These are phyloP conservation scores for Trametes coccinea DNA, from an alignment of 768 basidiomycete species.

Conservation along the genomic window DNA sequence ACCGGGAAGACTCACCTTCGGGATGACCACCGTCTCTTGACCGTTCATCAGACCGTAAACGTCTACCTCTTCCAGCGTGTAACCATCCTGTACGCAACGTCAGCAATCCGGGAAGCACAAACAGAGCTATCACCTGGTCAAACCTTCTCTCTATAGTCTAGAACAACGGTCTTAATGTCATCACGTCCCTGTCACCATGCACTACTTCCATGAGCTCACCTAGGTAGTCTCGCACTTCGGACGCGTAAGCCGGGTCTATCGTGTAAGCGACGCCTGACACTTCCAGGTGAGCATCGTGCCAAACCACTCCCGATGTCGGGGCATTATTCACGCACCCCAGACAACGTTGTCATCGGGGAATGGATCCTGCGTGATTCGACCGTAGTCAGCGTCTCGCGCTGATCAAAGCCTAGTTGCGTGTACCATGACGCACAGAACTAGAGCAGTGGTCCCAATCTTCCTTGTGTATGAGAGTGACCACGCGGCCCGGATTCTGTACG, in stretches of 20 bases:
- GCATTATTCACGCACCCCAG: slow-evolving; percentile 60
- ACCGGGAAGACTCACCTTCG: slow-evolving; percentile 43
- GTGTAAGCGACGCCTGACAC: slow-evolving; percentile 76
- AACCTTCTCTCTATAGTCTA: slow-evolving; percentile 85
- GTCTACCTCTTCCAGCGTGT: slow-evolving; percentile 78
- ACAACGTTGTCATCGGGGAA: slow-evolving; percentile 76
- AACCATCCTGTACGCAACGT: slow-evolving; percentile 67
- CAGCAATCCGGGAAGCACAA: neutral
- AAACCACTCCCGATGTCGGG: neutral
- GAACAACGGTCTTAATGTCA: neutral
- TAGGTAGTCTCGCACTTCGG: slow-evolving; percentile 81
- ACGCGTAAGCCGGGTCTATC: slow-evolving; percentile 74
- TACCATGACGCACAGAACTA: slow-evolving; percentile 47
- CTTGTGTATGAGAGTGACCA: slow-evolving; percentile 87
- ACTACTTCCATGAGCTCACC: slow-evolving; percentile 45
- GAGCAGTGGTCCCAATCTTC: slow-evolving; percentile 85
- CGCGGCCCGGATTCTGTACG: slow-evolving; percentile 77
- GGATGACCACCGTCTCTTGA: slow-evolving; percentile 54
- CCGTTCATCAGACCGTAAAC: slow-evolving; percentile 63
- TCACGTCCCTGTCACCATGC: no score
- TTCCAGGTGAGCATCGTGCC: neutral
- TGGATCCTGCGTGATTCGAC: slow-evolving; percentile 47
- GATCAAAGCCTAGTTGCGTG: neutral
- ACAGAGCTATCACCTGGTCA: neutral
- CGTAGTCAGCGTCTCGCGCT: slow-evolving; percentile 1